These are phyloP conservation scores for Euphorbia tirucalli DNA, from an alignment of 345 rosid genomes.

Conservation along the genomic window DNA sequence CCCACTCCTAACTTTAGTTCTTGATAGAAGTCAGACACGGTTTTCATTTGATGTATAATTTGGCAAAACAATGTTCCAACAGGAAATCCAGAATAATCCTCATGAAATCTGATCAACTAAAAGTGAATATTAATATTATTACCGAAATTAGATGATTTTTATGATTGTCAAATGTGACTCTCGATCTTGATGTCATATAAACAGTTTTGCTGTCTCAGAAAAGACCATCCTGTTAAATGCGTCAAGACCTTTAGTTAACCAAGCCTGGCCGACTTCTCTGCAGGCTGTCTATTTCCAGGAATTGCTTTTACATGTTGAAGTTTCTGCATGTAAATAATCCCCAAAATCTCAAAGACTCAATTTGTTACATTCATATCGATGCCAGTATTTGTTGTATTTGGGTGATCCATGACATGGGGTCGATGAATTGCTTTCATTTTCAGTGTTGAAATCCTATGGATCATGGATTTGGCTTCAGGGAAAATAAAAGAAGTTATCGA, in stretches of 20 bases:
- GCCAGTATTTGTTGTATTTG: slow-evolving; percentile 11
- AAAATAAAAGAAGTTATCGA: slow-evolving; percentile 54
- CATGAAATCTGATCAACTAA: not conserved
- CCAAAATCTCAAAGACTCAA: not conserved
- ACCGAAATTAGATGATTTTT: not conserved
- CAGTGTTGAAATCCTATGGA: slow-evolving; percentile 85
- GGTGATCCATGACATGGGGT: not conserved
- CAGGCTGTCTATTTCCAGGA: not conserved
- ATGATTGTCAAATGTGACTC: not conserved
- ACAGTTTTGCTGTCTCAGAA: not conserved
- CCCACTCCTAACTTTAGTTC: not conserved
- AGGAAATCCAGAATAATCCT: not conserved
- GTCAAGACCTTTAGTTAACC: not conserved
- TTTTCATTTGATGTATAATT: not conserved
- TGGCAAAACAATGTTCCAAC: not conserved
- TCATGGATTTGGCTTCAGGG: slow-evolving; percentile 63
- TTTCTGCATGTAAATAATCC: not conserved
- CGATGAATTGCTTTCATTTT: slow-evolving; percentile 20
- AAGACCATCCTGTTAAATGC: not conserved
- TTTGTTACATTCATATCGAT: slow-evolving; percentile 5
- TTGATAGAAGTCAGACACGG: not conserved
- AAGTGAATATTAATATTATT: not conserved
- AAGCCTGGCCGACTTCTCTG: slow-evolving; percentile 1
- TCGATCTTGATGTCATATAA: not conserved
- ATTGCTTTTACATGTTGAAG: not conserved